Base-by-base conservation (phyloP, 2,329 filamentous ascomycete species). In the Stemphylium vesicarium region DNA sequence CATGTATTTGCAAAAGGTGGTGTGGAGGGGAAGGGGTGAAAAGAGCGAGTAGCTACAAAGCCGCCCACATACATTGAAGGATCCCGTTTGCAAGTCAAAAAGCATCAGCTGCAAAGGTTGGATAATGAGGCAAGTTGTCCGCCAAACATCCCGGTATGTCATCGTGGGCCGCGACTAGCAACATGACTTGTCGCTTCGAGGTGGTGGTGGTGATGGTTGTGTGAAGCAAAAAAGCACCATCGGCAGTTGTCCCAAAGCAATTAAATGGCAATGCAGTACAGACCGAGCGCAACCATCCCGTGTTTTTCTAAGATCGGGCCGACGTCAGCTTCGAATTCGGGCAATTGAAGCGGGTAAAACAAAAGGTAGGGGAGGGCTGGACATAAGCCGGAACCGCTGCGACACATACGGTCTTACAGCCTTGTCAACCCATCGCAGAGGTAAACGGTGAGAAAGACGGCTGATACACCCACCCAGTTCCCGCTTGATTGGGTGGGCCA, bases 401-500 rank as follows among this genome's bases (percentile, higher is more conserved):
- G 37, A 40, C 46, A 54, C 48, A 45, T 18, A 32, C 42, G 37
- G 47, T 41, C 46, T 57, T 56, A 47, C 49, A 53, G 49, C 49
- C 35, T 35, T 50, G 50, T 50, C 31, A 31, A 41, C 46, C 55
- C 50, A 42, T 39, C 37, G 33, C 26, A 50, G 39, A 40, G 55
- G 55, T 50, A 57, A 55, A 57, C 46, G 46, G 55, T 51, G 46
- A 44, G 46, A 47, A 26, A 38, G 16, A 24, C 32, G 26, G 50
- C 26, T 46, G 46, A 46, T 54, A 36, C 18, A 24, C 39, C 39
- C 18, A 24, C 39, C 39, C 12, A 29, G 33, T n/a, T 24, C n/a
- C 45, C 32, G 15, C 37, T 26, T 50, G 33, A 50, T 55, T 55
- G 46, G 55, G 46, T 24, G 42, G 42, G 37, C 20, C 31, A 38